Conservation (phyloP, 495 filamentous ascomycete genomes). For the Neurospora sp. region DNA sequence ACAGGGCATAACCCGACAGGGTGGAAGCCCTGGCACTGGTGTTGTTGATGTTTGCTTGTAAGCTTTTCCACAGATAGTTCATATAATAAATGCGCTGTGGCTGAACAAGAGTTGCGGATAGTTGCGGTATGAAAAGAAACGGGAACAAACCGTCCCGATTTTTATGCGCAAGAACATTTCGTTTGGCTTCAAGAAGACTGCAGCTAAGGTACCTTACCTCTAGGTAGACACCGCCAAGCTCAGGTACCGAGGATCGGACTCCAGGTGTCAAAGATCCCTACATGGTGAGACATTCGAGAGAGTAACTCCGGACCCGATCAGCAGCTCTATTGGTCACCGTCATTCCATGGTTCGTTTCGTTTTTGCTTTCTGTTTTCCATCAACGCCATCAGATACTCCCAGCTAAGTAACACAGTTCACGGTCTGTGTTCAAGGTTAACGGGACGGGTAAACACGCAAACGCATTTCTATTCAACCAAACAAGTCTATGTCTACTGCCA, state of each 20-base stretch:
- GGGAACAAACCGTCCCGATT: too few relatives aligned
- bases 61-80: background rate
- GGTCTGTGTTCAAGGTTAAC: background rate
- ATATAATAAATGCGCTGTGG: background rate
- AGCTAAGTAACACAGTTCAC: background rate
- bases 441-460: background rate
- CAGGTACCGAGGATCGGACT: background rate
- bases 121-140: background rate
- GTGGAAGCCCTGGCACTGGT: background rate
- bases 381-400: background rate
- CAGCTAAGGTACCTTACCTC: too few relatives aligned
- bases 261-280: background rate
- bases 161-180: too few relatives aligned
- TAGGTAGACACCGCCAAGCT: background rate
- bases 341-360: background rate
- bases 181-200: too few relatives aligned
- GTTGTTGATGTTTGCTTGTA: background rate
- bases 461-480: background rate
- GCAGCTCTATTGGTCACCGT: background rate
- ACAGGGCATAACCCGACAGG: background rate
- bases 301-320: background rate
- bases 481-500: background rate
- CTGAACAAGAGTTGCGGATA: background rate
- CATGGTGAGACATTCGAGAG: background rate
- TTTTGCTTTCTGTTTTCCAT: background rate